Base-by-base conservation (phyloP, 2,329 filamentous ascomycete species). In the Tolypocladium inflatum region DNA sequence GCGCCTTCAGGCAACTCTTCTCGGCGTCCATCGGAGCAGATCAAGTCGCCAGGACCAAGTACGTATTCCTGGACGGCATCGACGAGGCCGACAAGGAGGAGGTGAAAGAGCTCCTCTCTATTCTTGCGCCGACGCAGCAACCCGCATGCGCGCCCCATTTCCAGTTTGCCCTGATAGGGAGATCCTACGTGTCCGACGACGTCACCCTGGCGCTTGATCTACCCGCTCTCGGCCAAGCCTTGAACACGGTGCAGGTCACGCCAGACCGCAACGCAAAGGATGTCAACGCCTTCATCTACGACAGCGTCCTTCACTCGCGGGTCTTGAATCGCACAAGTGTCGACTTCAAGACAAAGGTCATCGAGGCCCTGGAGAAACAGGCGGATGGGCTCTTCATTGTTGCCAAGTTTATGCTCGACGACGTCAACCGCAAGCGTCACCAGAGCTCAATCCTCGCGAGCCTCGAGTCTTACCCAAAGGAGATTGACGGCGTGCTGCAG, bases 351-450 rank as follows among this genome's bases (percentile, higher is more conserved):
- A 61, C 70, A 17, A 69, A 73, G 38, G 71, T 80, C 4, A 68
- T 76, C 2, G 64, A 72, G 3, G 71, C 70, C 9, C 70, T 80
- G 64, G 69, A 70, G 4, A 68, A 69, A 7, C 73, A 75, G 23
- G 77, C 76, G 1, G 73, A 77, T 23, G 78, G 77, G 0, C 71
- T 80, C 21, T 80, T 80, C 61, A 76, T 80, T 23, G 70, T 78
- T 52, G 78, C 77, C 53, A 75, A 78, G 57, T 74, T 79, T 51
- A 80, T 80, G 77, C 58, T 82, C 3, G 75, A 75, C 6, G 79
- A 82, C 54, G 67, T 80, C 3, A 73, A 71, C 26, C 73, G 74
- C 38, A 74, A 79, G 58, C 69, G 72, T 3, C 77, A 78, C 50
- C 74, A 76, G 0, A 70, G 73, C 8, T 75, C 76, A 0, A 80